Base-by-base conservation (phyloP, 179 eudicot species). In the Beta lomatogona region DNA sequence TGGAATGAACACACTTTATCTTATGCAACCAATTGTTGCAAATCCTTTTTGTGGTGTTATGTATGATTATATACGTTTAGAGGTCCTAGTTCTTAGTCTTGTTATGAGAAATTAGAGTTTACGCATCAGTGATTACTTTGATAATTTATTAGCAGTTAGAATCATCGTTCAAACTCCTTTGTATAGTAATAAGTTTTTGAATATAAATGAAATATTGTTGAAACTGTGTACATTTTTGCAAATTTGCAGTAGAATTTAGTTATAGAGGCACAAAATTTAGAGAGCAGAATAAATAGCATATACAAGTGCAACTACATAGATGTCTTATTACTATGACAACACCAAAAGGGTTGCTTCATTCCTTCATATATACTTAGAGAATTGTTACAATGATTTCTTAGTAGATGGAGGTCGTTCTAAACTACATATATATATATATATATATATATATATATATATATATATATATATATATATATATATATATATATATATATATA, bases 61-160 rank as follows among this genome's bases (percentile, higher is more conserved):
- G 90, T 89, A 89, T 50, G 91, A 88, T 73, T 89, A 86, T 72
- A 65, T 89, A 57, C 90, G 91, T 18, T 82, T 88, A 4, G 89
- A 78, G 89, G 84, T 25, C 87, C 86, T 54, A 70, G 77, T 64
- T 55, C 79, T 55, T 66, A 57, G 46, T 64, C 11, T 61, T 0
- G 2, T 6, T 4, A 16, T 16, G 25, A 15, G 12, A 28, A 9
- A 18, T 19, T 60, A 48, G 57, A 13, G 15, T 68, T 46, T 9
- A 18, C 31, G 4, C 31, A 0, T 46, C 15, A 10, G 0, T 28
- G 31, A 19, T 71, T 1, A 36, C 58, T 54, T 54, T 11, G 58
- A 54, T 54, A 5, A 46, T 8, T 1, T 0, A 46, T 46, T 46
- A 46, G 50, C 6, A 3, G 50, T 46, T 28, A 28, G 50, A 46